These are phyloP conservation scores for Emergomyces africanus DNA, from an alignment of 2,329 filamentous ascomycete genomes.

Conservation along the genomic window DNA sequence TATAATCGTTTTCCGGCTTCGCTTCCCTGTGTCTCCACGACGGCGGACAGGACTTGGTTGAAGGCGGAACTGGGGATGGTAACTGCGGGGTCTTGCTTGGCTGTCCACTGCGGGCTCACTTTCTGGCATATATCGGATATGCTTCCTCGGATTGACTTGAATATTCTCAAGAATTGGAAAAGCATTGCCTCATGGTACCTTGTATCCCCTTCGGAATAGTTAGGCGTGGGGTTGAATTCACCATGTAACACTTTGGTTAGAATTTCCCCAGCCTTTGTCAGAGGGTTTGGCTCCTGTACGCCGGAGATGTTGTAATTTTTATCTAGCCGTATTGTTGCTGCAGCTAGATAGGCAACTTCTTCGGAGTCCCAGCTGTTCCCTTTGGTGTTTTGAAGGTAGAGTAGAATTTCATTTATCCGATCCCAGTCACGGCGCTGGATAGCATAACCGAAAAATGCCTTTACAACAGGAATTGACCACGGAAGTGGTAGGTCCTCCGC, in stretches of 20 bases:
- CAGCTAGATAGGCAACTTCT: constrained; percentile 24
- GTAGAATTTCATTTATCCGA: constrained; percentile 18
- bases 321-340: constrained; percentile 29
- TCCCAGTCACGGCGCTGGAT: constrained; percentile 24
- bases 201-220: constrained; percentile 6
- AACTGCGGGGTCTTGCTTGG: constrained; percentile 11
- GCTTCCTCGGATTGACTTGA: constrained; percentile 21
- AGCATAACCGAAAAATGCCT: constrained; percentile 23
- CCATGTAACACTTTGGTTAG: constrained; percentile 23
- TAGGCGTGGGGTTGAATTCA: constrained; percentile 19
- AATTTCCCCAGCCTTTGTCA: constrained; percentile 19
- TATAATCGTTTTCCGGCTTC: constrained; percentile 36
- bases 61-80: constrained; percentile 32
- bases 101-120: constrained; percentile 10
- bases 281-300: constrained; percentile 4
- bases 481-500: constrained; percentile 20
- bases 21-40: constrained; percentile 39
- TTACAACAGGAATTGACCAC: constrained; percentile 23
- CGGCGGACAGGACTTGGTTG: constrained; percentile 41
- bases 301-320: background rate
- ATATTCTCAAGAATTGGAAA: constrained; percentile 18
- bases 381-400: constrained; percentile 22
- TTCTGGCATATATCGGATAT: constrained; percentile 18
- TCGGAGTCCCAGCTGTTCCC: constrained; percentile 26
- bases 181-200: constrained; percentile 20